Percentiles rank a stretch among this genome's conserved stretches.
phyloP scores from a whole-genome alignment of 345 rosid genomes.

The Salix caprea region DNA sequence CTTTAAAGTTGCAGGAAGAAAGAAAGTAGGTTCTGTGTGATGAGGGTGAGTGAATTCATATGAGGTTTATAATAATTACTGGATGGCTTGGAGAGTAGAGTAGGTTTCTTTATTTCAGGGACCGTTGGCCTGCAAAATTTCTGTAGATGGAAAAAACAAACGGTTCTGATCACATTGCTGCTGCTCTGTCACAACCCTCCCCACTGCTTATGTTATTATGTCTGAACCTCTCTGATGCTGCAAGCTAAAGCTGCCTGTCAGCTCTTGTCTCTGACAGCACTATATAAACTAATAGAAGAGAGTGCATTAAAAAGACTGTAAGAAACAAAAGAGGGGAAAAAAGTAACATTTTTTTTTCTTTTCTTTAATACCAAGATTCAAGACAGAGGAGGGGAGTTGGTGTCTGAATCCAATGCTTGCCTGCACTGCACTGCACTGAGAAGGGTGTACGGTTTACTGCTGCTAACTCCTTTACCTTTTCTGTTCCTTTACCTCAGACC shows the following conservation, averaged over 20 bases:
- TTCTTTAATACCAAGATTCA: not conserved
- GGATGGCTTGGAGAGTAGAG: conserved; percentile 22
- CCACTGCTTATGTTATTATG: conserved; percentile 31
- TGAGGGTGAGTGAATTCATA: not conserved
- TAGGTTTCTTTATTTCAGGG: conserved; percentile 67
- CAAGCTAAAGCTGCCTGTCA: conserved; percentile 39
- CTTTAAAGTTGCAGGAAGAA: not conserved
- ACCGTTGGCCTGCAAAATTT: conserved; percentile 62
- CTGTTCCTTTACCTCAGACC: conserved; percentile 39
- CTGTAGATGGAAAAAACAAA: conserved; percentile 53
- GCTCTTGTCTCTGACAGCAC: conserved; percentile 74
- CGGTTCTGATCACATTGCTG: conserved; percentile 54
- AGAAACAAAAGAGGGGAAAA: conserved; percentile 1
- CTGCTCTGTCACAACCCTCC: conserved; percentile 12
- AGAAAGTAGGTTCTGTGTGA: not conserved
- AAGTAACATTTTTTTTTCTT: not conserved
- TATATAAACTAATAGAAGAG: conserved; percentile 47
- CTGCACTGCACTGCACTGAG: conserved; percentile 10
- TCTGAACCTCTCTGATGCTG: conserved; percentile 39
- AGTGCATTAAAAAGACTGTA: conserved; percentile 26
- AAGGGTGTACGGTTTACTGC: conserved; percentile 47
- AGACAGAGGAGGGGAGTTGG: conserved; percentile 5
- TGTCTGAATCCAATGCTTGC: conserved; percentile 28
- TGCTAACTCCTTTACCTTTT: conserved; percentile 39
- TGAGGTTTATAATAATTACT: not conserved